Conservation (phyloP, 2,329 filamentous ascomycete genomes). For the Hyphodiscus sp. region DNA sequence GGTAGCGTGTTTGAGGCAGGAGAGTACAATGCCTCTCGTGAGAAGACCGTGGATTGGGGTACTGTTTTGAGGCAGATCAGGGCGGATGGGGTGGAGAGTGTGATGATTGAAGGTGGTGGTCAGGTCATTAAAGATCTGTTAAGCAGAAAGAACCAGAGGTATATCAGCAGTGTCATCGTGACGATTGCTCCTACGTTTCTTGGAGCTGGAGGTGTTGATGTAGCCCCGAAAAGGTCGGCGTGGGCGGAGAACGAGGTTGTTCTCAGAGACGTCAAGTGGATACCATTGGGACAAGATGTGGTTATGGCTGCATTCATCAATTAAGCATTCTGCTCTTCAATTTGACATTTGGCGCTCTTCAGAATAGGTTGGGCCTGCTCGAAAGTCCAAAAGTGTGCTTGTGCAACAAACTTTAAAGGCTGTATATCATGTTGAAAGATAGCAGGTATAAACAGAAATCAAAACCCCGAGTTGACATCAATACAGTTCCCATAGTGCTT, state of each 20-base stretch:
- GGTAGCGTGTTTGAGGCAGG: conserved; percentile 11
- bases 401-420: no score
- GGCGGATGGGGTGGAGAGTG: conserved; percentile 47
- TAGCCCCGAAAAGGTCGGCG: conserved; percentile 49
- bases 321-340: no score
- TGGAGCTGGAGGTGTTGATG: conserved; percentile 74
- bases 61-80: conserved; percentile 11
- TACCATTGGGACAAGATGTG: conserved; percentile 20
- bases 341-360: no score
- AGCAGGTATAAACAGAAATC: background rate
- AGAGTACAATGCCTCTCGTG: background rate
- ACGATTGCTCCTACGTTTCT: conserved; percentile 88
- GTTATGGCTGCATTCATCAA: conserved; percentile 4
- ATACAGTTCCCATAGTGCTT: no score
- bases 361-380: no score
- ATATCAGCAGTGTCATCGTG: conserved; percentile 74
- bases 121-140: conserved; percentile 76
- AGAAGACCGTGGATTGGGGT: conserved; percentile 15
- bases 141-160: conserved; percentile 47
- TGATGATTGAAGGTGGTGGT: conserved; percentile 91
- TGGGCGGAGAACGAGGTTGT: conserved; percentile 4
- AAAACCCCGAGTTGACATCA: no score
- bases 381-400: no score
- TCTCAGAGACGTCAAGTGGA: conserved; percentile 17
- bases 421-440: no score